Percentiles rank a stretch among this genome's conserved stretches.
These are phyloP conservation scores for Flueggea neowawraea DNA, from an alignment of 441 rosid genomes.

Conservation along the genomic window DNA sequence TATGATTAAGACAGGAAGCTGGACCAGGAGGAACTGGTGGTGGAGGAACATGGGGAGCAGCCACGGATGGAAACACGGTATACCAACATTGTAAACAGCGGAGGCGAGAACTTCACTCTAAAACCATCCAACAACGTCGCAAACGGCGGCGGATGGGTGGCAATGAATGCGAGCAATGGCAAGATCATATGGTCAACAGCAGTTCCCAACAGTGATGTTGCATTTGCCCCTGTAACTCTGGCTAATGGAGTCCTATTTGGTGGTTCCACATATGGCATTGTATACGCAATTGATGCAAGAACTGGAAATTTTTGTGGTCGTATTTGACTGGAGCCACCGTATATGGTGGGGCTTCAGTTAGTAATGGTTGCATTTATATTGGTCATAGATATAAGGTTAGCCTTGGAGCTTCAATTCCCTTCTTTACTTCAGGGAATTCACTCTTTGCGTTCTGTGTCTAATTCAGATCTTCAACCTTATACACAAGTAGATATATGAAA, in stretches of 20 bases:
- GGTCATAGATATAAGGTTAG: conserved; percentile 31
- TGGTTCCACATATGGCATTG: conserved; percentile 32
- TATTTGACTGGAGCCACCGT: conserved; percentile 32
- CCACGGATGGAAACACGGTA: conserved; percentile 29
- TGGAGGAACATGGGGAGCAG: conserved; percentile 39
- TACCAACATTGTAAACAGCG: conserved; percentile 40
- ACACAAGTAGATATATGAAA: no score
- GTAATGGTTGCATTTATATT: conserved; percentile 32
- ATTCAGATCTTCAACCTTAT: neutral
- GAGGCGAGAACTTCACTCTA: conserved; percentile 18
- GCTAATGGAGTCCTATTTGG: conserved; percentile 32
- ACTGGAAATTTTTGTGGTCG: conserved; percentile 30
- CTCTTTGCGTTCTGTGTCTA: conserved; percentile 28
- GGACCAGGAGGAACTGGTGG: conserved; percentile 31
- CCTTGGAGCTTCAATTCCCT: no score
- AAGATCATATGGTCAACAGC: conserved; percentile 26
- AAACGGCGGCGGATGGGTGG: conserved; percentile 43
- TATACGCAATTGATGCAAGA: conserved; percentile 31
- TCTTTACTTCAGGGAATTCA: conserved; percentile 18
- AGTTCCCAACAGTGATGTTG: conserved; percentile 20
- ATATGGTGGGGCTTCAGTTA: conserved; percentile 33
- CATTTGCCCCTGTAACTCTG: conserved; percentile 26
- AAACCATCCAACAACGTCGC: conserved; percentile 16
- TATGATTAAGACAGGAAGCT: conserved; percentile 16
- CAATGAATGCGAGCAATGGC: conserved; percentile 31